A percentile compares a stretch with the other conserved stretches of the same genome.
Conservation (phyloP, 306 rosid genomes). For the Geum urbanum region DNA sequence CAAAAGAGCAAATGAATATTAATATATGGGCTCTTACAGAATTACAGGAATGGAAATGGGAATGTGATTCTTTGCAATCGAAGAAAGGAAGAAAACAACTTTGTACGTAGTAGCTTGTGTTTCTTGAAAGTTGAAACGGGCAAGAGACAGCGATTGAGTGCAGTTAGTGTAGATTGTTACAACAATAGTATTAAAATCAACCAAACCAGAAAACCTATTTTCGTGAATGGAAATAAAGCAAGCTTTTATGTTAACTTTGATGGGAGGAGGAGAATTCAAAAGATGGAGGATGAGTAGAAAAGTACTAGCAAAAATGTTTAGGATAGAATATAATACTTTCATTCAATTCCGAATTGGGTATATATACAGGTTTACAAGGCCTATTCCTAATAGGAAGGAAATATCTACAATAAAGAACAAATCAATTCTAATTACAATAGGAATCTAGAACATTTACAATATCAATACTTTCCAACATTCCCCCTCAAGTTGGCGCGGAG, state of each 20-base stretch:
- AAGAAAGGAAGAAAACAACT: constrained; percentile 25
- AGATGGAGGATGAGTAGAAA: no score
- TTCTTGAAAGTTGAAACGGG: constrained; percentile 23
- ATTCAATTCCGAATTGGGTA: no score
- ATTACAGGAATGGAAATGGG: constrained; percentile 37
- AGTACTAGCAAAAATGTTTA: no score
- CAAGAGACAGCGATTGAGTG: constrained; percentile 65
- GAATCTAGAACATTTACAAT: no score
- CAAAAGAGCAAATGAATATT: not conserved
- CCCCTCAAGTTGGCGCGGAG: no score
- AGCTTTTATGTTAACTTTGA: not conserved
- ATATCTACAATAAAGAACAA: no score
- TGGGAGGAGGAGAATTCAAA: not conserved
- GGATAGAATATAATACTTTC: no score
- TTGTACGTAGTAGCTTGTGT: constrained; percentile 22
- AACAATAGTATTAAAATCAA: no score
- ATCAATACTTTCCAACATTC: no score
- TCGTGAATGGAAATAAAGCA: not conserved
- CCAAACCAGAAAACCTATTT: not conserved
- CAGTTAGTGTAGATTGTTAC: not conserved
- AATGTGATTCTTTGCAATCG: constrained; percentile 33
- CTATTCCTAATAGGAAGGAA: no score
- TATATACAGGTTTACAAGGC: no score
- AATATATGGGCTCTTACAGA: constrained; percentile 22
- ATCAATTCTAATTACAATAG: no score